Base-by-base conservation (phyloP, 2,329 filamentous ascomycete species). In the Neofusicoccum kwambonambiense region DNA sequence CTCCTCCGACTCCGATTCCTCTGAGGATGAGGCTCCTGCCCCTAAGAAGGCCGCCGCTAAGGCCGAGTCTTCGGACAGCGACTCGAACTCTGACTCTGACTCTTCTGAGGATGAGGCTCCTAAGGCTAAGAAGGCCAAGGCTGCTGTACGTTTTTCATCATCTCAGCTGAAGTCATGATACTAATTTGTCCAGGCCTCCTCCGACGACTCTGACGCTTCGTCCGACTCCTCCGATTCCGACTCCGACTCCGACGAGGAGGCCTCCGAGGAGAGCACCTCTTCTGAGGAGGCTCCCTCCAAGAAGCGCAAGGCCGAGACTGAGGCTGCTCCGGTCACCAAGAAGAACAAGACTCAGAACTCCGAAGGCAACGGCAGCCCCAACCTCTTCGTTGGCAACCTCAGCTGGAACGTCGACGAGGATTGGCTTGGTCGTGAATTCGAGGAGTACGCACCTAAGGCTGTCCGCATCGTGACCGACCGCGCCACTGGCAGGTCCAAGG, bases 331-430 rank as follows among this genome's bases (percentile, higher is more conserved):
- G 41, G 79, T 81, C 15, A 75, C 84, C 67, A 92, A 91, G 86
- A 91, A 90, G 84, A 79, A 81, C 75, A 90, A 90, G 84, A 84
- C 83, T 41, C 85, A 88, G 64, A 78, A 76, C 47, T 75, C 75
- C 60, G 82, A 77, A 66, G 77, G 39, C 68, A 70, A 44, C 44
- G 76, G 83, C 65, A 78, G 82, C 72, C 82, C 82, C 70, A 96
- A 93, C 73, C 88, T 97, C 62, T 97, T 96, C 79, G 88, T 93
- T 69, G 93, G 93, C 71, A 94, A 92, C 83, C 84, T 97, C 69
- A 92, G 91, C 80, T 97, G 93, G 93, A 91, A 89, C 75, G 84
- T 97, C 62, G 91, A 96, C 71, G 93, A 97, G 78, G 88, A 93
- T 69, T 87, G 87, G 81, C 88, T 97, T 69, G 84, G 86, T 70